phyloP scores from a whole-genome alignment of 2,329 filamentous ascomycete species.

The Fusarium graminum region DNA sequence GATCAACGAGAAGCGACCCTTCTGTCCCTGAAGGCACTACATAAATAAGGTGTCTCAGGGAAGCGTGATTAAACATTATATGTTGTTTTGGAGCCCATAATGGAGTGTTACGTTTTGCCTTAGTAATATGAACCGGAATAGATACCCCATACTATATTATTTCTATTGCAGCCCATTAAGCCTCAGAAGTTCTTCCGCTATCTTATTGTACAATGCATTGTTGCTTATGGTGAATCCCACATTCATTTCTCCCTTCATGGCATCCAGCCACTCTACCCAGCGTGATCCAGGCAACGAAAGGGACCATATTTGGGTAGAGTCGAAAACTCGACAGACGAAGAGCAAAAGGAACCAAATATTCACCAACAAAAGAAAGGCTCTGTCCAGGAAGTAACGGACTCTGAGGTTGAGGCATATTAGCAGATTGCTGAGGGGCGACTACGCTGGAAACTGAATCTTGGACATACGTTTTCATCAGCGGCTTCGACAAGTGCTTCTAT shows the following conservation, averaged over 20 bases:
- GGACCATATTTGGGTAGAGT: slow-evolving; percentile 75
- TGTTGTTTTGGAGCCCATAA: slow-evolving; percentile 8
- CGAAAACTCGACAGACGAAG: slow-evolving; percentile 75
- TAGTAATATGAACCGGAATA: background rate
- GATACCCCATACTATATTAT: background rate
- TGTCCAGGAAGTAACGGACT: slow-evolving; percentile 77
- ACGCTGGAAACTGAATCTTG: too few species aligned
- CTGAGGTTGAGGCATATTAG: slow-evolving; percentile 35
- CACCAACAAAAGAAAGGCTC: slow-evolving; percentile 74
- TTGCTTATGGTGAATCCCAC: slow-evolving; percentile 76
- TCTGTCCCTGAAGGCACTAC: slow-evolving; percentile 42
- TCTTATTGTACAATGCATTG: slow-evolving; percentile 67
- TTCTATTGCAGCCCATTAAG: background rate
- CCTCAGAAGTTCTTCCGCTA: slow-evolving; percentile 65
- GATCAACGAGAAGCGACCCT: slow-evolving; percentile 42
- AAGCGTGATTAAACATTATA: slow-evolving; percentile 1
- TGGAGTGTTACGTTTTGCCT: background rate
- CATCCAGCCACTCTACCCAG: slow-evolving; percentile 77
- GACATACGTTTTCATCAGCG: slow-evolving; percentile 58
- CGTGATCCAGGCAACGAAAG: slow-evolving; percentile 72
- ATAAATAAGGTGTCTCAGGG: slow-evolving; percentile 6
- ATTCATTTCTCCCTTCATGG: slow-evolving; percentile 73
- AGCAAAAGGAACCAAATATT: slow-evolving; percentile 82
- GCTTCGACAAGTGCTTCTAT: slow-evolving; percentile 68
- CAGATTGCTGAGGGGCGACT: background rate